Evolutionary conservation across 148 eudicot species (phyloP), one percentile per base, ranked within the genome.

Genomic region (Camellia lanceoleosa): DNA sequence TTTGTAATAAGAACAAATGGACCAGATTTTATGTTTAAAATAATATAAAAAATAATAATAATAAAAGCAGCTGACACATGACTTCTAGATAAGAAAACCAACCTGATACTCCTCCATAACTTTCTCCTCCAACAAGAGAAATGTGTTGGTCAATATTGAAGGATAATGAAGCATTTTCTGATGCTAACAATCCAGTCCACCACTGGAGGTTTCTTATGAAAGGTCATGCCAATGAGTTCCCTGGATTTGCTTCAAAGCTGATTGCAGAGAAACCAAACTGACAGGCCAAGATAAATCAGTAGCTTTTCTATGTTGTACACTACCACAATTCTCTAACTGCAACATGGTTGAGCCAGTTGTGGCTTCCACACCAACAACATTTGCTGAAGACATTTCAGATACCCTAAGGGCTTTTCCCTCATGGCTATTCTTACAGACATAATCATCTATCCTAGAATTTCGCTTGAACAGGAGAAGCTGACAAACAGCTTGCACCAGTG

Each of bases 131-230:
- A 75, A 76, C 75, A 69, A 13, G 64, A 62, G 74, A 68, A 77
- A 60, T 56, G 58, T 20, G 11, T 42, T 75, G 58, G 6, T 78
- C 70, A 19, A 19, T 60, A 79, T 44, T 56, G 7, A 83, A 56
- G 55, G 56, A 55, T n/a, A 19, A 74, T 46, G 63, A 38, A 77
- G 78, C 38, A 74, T 62, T 80, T 66, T 83, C 85, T 52, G 72
- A 78, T 62, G 69, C 18, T 85, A 82, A 82, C 79, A 56, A 71
- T 70, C 83, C 73, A 79, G 54, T 84, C 82, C 82, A 82, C 82
- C 49, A 74, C 10, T 49, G 91, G 97, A 42, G 93, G 90, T 86
- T 89, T 88, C 89, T 54, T 85, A 80, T 84, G 60, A 71, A 90
- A 87, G 80, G 88, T 85, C 92, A 90, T 84, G 76, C 85, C 82